Percentiles rank a stretch among this genome's conserved stretches.
Conservation (phyloP, 2,329 filamentous ascomycete species). For the Colletotrichum paranaense region DNA sequence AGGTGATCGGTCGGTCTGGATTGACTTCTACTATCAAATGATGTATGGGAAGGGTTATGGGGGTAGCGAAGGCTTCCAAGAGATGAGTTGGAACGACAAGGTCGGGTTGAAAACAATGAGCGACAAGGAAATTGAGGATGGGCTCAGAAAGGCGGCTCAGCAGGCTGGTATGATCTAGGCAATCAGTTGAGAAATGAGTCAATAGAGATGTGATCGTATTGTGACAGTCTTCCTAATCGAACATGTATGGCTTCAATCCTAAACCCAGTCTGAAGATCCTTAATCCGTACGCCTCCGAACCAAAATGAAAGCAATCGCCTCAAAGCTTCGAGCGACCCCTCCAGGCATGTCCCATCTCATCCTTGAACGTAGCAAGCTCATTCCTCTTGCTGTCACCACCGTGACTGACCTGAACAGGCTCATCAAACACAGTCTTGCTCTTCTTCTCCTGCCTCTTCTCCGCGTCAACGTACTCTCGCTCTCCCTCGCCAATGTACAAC, state of each 20-base stretch:
- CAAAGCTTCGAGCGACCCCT: slow-evolving; percentile 30
- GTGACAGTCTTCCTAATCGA: slow-evolving; percentile 4
- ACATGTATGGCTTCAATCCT: not conserved
- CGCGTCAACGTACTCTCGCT: slow-evolving; percentile 56
- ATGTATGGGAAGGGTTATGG: slow-evolving; percentile 29
- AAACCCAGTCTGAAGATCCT: not conserved
- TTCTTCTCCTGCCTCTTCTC: slow-evolving; percentile 46
- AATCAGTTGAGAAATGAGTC: not conserved
- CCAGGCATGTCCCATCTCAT: slow-evolving; percentile 46
- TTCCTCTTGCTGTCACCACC: slow-evolving; percentile 56
- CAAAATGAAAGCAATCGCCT: not conserved
- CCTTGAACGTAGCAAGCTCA: slow-evolving; percentile 51
- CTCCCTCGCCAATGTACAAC: slow-evolving; percentile 57
- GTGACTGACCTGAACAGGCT: slow-evolving; percentile 49
- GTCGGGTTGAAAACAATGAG: not conserved
- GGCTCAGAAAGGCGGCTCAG: not conserved
- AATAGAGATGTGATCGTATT: not conserved
- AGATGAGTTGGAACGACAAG: slow-evolving; percentile 29
- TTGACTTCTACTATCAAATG: slow-evolving; percentile 17
- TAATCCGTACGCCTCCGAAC: not conserved
- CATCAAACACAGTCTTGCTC: slow-evolving; percentile 46
- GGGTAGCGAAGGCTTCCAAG: slow-evolving; percentile 17
- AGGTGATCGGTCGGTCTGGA: slow-evolving; percentile 8
- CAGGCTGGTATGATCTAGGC: not conserved
- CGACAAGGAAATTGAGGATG: not conserved